Evolutionary conservation across 2,329 filamentous ascomycete genomes (phyloP).

Genomic region (Sclerotinia borealis): DNA sequence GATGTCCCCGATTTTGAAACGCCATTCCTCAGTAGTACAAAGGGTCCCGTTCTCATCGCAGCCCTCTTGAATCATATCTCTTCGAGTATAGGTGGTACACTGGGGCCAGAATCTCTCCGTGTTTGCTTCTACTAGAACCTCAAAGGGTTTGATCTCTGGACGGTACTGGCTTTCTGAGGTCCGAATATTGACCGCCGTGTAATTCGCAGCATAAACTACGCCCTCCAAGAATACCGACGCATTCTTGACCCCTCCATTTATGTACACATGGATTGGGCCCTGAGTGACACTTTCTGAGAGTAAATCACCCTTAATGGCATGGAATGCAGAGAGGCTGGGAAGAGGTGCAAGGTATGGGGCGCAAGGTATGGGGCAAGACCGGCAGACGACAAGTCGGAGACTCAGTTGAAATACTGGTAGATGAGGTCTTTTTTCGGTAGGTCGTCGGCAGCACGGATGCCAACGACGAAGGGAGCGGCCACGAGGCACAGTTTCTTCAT

Average conservation of each 20-base stretch:
- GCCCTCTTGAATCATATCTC: not conserved
- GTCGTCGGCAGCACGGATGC: too few species aligned
- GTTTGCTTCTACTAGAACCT: not conserved
- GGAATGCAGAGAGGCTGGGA: not conserved
- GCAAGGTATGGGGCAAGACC: too few species aligned
- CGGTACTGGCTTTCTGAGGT: not conserved
- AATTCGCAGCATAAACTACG: not conserved
- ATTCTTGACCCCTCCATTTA: not conserved
- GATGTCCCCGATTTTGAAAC: not conserved
- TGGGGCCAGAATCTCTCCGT: not conserved
- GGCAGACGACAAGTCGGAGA: too few species aligned
- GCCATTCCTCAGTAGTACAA: not conserved
- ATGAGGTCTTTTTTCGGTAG: too few species aligned
- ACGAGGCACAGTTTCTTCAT: too few species aligned
- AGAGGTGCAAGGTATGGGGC: not conserved
- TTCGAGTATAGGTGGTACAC: not conserved
- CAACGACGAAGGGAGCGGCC: too few species aligned
- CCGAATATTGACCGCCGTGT: not conserved
- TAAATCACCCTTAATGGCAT: not conserved
- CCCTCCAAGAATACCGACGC: not conserved
- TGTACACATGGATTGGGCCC: not conserved
- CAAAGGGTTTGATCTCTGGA: not conserved
- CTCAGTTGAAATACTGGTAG: too few species aligned
- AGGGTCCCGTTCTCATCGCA: not conserved
- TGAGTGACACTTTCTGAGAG: too few species aligned